phyloP scores from a whole-genome alignment of 306 rosid species.

The Vachellia collinsii region DNA sequence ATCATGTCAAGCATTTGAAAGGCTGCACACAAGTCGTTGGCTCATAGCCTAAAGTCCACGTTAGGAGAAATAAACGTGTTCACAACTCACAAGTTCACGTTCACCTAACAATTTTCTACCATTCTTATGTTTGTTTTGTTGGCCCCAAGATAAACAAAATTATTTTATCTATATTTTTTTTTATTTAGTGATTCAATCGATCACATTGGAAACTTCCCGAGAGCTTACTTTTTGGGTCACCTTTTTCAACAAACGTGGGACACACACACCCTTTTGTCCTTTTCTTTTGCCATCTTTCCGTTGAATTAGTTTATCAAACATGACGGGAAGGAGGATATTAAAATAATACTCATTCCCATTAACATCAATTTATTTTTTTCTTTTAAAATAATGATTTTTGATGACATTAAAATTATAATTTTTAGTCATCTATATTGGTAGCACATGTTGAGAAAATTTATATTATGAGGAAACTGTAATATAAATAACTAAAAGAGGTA shows the following conservation, averaged over 20 bases:
- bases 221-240: background rate
- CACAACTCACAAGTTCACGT: background rate
- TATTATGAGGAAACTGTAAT: no score
- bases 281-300: background rate
- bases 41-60: background rate
- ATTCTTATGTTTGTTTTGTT: background rate
- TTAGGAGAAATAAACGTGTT: background rate
- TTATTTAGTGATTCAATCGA: background rate
- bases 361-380: no score
- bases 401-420: no score
- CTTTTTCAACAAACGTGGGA: background rate
- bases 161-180: background rate
- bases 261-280: background rate
- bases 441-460: no score
- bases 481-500: no score
- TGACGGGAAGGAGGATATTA: background rate
- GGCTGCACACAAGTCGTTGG: no score
- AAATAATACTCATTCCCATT: background rate
- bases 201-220: constrained; percentile 1
- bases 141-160: background rate
- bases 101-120: background rate
- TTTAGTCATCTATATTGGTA: no score
- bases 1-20: no score
- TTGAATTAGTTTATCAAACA: background rate
- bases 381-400: no score